Conservation (phyloP, 2,329 filamentous ascomycete genomes). For the Colletotrichum lentis region DNA sequence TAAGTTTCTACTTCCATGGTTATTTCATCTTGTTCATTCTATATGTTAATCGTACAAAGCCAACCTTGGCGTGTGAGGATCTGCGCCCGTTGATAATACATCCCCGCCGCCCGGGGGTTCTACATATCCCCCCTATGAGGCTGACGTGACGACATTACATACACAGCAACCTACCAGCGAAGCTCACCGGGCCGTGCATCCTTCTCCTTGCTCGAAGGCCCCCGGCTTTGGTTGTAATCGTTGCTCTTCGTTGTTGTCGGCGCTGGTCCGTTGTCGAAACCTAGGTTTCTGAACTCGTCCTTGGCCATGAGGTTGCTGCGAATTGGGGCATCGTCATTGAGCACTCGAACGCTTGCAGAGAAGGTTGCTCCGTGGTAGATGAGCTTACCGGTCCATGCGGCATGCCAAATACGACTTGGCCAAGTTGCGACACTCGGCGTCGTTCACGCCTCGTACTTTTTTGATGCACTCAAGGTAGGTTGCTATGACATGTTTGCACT, state of each 20-base stretch:
- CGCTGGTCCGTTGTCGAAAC: conserved; percentile 62
- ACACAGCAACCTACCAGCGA: conserved; percentile 44
- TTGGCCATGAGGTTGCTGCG: conserved; percentile 90
- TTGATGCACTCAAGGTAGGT: conserved; percentile 89
- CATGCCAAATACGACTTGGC: conserved; percentile 91
- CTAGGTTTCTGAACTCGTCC: conserved; percentile 94
- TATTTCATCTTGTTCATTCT: not conserved
- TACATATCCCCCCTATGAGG: not conserved
- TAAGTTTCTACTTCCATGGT: not conserved
- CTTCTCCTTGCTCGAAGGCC: conserved; percentile 2
- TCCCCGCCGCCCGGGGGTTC: not conserved
- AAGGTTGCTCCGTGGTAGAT: not conserved
- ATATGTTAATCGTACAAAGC: not conserved
- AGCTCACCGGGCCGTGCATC: conserved; percentile 45
- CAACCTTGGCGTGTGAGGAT: not conserved
- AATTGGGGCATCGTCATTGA: conserved; percentile 1
- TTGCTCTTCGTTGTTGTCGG: conserved; percentile 34
- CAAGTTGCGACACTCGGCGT: conserved; percentile 81
- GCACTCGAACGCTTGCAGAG: not conserved
- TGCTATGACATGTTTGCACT: conserved; percentile 91
- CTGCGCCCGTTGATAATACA: not conserved
- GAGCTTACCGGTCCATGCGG: conserved; percentile 85
- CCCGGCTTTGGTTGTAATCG: conserved; percentile 3
- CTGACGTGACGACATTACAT: not conserved
- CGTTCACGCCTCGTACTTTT: conserved; percentile 82